Evolutionary conservation across 2,329 filamentous ascomycete genomes (phyloP), one percentile per base, ranked within the genome.

Genomic region (Cercospora zeina): DNA sequence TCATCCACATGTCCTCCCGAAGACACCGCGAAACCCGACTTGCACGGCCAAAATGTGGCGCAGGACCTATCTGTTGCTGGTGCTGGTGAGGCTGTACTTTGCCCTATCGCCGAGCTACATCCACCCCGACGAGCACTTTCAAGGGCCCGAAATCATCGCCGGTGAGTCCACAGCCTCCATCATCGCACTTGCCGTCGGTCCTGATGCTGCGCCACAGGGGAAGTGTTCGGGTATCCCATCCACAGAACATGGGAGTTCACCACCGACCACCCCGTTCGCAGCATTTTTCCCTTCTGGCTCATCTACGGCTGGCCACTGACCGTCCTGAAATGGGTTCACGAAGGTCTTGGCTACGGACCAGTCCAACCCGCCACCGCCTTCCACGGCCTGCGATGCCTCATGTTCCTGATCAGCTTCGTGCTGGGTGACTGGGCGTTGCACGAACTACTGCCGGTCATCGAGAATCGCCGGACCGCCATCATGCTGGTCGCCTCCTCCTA

Each of bases 71-170:
- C 82, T 97, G 66, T 79, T 96, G 47, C 83, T 99, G 71, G 83
- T 96, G 72, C 81, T 95, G 69, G 86, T 96, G 72, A 89, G 95
- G 77, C 83, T 97, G 73, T 97, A 93, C 85, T 93, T 97, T 76
- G 93, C 95, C 64, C 80, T 97, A 67, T 93, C 89, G 66, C 90
- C 95, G 62, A 97, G 93, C 82, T 99, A 99, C 77, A 85, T 99
- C 51, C 95, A 99, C 77, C 95, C 95, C 4, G 95, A 99, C 80
- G 95, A 99, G 83, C 95, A 97, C 81, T 99, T 99, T 73, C 95
- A 99, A 79, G 95, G 95, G 36, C 95, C 95, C 14, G 95, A 99
- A 81, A 89, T 97, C 67, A 95, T 97, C 73, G 93, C 93, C 73
- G 93, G 93, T 97, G 39, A 36, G 62, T 11, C 36, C 6, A 14